These are phyloP conservation scores for Populus tremula DNA, from an alignment of 345 rosid species.

Conservation along the genomic window DNA sequence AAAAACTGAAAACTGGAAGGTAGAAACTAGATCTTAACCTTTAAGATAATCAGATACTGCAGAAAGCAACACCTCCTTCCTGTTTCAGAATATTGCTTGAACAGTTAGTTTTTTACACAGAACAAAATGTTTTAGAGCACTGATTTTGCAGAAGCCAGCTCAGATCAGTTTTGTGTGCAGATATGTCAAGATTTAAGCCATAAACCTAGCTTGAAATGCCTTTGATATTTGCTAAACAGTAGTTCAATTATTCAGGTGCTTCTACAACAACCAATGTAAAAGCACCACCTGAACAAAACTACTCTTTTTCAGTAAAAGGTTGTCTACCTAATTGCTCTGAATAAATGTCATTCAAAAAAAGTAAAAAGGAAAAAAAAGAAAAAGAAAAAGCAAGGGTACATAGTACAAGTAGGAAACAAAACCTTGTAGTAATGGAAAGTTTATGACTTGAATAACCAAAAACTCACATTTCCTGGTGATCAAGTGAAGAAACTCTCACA, in stretches of 20 bases:
- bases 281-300: background rate
- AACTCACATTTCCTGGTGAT: conserved; percentile 62
- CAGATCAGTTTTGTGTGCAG: background rate
- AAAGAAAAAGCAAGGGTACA: too few relatives aligned
- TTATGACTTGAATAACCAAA: conserved; percentile 2
- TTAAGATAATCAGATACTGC: conserved; percentile 36
- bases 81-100: conserved; percentile 31
- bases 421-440: background rate
- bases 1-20: background rate
- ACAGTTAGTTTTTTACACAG: conserved; percentile 15
- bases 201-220: background rate
- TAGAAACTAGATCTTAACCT: conserved; percentile 34
- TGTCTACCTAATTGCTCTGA: background rate
- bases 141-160: background rate
- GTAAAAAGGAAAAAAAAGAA: too few relatives aligned
- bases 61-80: conserved; percentile 42
- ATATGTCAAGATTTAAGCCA: background rate
- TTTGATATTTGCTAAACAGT: background rate
- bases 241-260: background rate
- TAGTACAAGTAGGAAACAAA: background rate
- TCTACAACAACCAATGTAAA: background rate
- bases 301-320: background rate
- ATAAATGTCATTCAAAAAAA: background rate
- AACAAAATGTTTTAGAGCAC: background rate
- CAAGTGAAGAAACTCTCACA: conserved; percentile 65